A percentile compares a stretch with the other conserved stretches of the same genome.
These are phyloP conservation scores for Rhizoclosmatium sp. DNA, from an alignment of 192 early-diverging fungal species.

Conservation along the genomic window DNA sequence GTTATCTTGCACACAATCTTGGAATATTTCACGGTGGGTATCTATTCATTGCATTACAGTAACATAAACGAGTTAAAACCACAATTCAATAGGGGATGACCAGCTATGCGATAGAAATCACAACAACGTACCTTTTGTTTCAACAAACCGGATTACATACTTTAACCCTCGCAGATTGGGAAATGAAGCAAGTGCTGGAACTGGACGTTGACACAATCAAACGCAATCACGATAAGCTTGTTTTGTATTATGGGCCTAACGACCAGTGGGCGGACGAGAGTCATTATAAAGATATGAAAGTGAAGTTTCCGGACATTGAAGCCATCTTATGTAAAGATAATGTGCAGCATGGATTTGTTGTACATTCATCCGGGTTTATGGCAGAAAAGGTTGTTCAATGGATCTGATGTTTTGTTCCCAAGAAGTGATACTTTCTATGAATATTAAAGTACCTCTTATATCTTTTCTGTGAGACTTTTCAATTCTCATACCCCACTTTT, in stretches of 20 bases:
- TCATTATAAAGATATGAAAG: slow-evolving; percentile 71
- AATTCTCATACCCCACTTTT: no score
- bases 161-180: slow-evolving; percentile 69
- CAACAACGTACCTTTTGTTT: slow-evolving; percentile 71
- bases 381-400: slow-evolving; percentile 43
- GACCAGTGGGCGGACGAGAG: slow-evolving; percentile 82
- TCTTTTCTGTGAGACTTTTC: no score
- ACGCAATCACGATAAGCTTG: slow-evolving; percentile 64
- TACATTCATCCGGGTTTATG: slow-evolving; percentile 64
- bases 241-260: slow-evolving; percentile 78
- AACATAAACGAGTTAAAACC: no score
- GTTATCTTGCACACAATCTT: slow-evolving; percentile 26
- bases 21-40: slow-evolving; percentile 42
- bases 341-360: slow-evolving; percentile 83
- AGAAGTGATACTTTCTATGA: no score
- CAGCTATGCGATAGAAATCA: slow-evolving; percentile 59
- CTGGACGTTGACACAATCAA: slow-evolving; percentile 73
- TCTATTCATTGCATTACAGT: no score
- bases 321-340: slow-evolving; percentile 72
- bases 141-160: slow-evolving; percentile 58
- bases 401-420: not conserved
- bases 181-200: slow-evolving; percentile 73
- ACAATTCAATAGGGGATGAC: not conserved
- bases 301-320: slow-evolving; percentile 61
- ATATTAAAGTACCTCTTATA: no score